Percentiles rank a stretch among this genome's conserved stretches.
Evolutionary conservation across 2,329 filamentous ascomycete species (phyloP).

Genomic region (Colletotrichum orchidophilum): DNA sequence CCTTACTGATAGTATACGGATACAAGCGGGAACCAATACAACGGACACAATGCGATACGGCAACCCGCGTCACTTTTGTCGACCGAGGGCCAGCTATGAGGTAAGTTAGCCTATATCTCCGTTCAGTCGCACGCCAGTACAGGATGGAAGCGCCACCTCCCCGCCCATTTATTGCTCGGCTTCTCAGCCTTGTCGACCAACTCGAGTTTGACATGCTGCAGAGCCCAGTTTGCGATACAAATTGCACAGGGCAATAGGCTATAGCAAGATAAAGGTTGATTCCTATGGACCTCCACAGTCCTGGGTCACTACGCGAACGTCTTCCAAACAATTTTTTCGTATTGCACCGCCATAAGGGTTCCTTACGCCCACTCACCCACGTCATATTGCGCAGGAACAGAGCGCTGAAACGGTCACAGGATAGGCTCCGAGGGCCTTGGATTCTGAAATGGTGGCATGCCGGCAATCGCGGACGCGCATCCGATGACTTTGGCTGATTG

Average conservation of each 20-base stretch:
- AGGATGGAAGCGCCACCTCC: not conserved
- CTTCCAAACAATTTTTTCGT: not conserved
- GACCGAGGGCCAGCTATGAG: too few relatives aligned
- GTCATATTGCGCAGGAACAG: slow-evolving; percentile 10
- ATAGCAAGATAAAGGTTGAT: not conserved
- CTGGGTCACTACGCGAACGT: not conserved
- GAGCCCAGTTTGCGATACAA: not conserved
- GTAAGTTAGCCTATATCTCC: not conserved
- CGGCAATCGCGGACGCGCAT: slow-evolving; percentile 19
- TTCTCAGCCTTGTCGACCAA: not conserved
- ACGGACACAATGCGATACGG: not conserved
- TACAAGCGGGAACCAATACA: not conserved
- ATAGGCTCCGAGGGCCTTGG: slow-evolving; percentile 8
- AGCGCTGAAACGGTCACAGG: slow-evolving; percentile 26
- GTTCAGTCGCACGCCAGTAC: not conserved
- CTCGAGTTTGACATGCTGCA: not conserved
- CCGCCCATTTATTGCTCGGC: not conserved
- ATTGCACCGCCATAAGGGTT: not conserved
- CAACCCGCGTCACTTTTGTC: too few relatives aligned
- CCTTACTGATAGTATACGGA: too few relatives aligned
- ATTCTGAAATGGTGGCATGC: not conserved
- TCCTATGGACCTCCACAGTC: not conserved
- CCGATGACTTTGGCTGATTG: not conserved
- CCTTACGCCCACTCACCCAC: not conserved
- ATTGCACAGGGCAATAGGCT: not conserved